phyloP scores from a whole-genome alignment of 2,329 filamentous ascomycete species.

The Coniochaeta ligniaria region DNA sequence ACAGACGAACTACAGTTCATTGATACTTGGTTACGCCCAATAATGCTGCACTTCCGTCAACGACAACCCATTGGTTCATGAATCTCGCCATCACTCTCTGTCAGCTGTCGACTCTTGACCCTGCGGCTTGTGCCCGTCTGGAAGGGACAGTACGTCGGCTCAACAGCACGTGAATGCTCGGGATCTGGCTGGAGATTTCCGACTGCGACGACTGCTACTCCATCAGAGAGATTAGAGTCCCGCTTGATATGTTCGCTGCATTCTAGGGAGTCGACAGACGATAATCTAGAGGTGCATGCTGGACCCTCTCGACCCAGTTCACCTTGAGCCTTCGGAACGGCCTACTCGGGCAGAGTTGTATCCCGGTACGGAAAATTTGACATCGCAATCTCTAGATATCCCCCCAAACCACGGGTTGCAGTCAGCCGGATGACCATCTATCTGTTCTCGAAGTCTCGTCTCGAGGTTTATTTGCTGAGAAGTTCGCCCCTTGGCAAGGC shows the following conservation, averaged over 20 bases:
- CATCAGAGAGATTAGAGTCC: not conserved
- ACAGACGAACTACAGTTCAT: not conserved
- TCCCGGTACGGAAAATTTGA: not conserved
- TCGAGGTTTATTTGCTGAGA: not conserved
- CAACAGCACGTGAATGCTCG: not conserved
- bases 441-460: not conserved
- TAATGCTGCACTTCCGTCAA: not conserved
- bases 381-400: not conserved
- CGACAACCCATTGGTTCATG: not conserved
- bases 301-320: not conserved
- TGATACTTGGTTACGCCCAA: not conserved
- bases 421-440: not conserved
- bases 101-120: not conserved
- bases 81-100: not conserved
- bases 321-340: not conserved
- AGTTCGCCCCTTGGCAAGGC: not conserved
- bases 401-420: not conserved
- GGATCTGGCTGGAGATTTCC: conserved; percentile 5
- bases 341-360: not conserved
- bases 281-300: not conserved
- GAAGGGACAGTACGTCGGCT: not conserved
- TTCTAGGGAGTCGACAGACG: not conserved
- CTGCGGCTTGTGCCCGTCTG: not conserved
- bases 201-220: not conserved
- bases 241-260: too few relatives aligned